phyloP scores from a whole-genome alignment of 805 yeast species.

The Saccharomycopsis sp. region DNA sequence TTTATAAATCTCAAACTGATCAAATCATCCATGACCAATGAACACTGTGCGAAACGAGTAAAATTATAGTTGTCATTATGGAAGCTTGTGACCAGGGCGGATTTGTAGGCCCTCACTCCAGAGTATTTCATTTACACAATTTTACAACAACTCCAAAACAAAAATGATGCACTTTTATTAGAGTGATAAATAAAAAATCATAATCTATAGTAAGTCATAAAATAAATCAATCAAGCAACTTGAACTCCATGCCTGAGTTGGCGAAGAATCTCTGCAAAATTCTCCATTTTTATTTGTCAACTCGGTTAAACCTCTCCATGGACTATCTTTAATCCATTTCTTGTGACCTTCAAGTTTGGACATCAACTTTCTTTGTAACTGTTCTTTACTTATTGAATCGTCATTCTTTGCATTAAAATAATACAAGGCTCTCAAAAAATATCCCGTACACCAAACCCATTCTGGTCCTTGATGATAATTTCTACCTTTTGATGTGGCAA shows the following conservation, averaged over 20 bases:
- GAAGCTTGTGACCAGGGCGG: no score
- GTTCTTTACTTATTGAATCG: constrained; percentile 29
- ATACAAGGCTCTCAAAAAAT: constrained; percentile 69
- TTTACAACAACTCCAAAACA: no score
- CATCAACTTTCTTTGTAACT: constrained; percentile 48
- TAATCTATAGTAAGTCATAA: constrained; percentile 39
- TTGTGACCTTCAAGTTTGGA: constrained; percentile 54
- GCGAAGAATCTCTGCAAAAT: constrained; percentile 76
- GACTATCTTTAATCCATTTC: constrained; percentile 60
- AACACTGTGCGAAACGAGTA: no score
- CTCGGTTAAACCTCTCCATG: constrained; percentile 93
- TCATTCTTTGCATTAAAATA: constrained; percentile 37
- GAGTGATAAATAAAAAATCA: background rate
- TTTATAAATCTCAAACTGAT: no score
- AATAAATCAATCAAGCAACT: constrained; percentile 77
- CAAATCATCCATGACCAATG: no score
- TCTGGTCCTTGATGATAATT: constrained; percentile 99
- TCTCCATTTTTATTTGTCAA: constrained; percentile 83
- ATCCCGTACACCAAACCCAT: constrained; percentile 93
- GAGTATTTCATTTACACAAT: no score
- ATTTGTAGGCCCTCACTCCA: no score
- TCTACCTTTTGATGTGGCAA: constrained; percentile 89
- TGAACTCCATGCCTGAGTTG: constrained; percentile 96
- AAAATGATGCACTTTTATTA: background rate
- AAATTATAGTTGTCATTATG: no score